These are phyloP conservation scores for Cordyceps cicadae DNA, from an alignment of 2,329 filamentous ascomycete species.

Conservation along the genomic window DNA sequence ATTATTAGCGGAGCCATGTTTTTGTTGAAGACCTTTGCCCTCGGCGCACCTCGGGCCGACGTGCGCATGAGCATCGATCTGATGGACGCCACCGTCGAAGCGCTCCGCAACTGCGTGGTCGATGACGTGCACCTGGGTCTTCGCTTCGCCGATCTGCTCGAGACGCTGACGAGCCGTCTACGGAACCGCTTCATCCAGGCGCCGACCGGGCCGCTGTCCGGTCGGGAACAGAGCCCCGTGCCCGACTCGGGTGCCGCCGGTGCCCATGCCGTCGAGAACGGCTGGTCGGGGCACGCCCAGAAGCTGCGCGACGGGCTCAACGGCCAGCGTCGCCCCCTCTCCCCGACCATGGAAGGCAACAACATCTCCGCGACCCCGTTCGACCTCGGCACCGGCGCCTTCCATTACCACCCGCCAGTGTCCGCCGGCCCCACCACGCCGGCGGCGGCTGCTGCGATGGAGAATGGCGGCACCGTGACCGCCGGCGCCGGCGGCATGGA, in stretches of 20 bases:
- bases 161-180: slow-evolving; percentile 66
- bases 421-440: slow-evolving; percentile 45
- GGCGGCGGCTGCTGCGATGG: slow-evolving; percentile 28
- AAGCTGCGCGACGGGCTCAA: slow-evolving; percentile 33
- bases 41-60: slow-evolving; percentile 71
- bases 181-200: slow-evolving; percentile 66
- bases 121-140: slow-evolving; percentile 83
- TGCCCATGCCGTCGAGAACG: slow-evolving; percentile 13
- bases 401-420: slow-evolving; percentile 43
- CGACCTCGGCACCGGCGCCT: slow-evolving; percentile 46
- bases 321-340: slow-evolving; percentile 27
- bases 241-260: slow-evolving; percentile 23
- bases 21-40: slow-evolving; percentile 72
- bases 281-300: slow-evolving; percentile 29
- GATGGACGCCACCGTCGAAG: slow-evolving; percentile 66
- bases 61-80: slow-evolving; percentile 66
- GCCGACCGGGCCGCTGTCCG: slow-evolving; percentile 38
- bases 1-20: slow-evolving; percentile 84
- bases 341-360: slow-evolving; percentile 30
- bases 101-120: slow-evolving; percentile 68
- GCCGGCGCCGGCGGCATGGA: slow-evolving; percentile 21
- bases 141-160: slow-evolving; percentile 73
- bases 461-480: slow-evolving; percentile 15
- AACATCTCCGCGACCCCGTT: slow-evolving; percentile 57
- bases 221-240: slow-evolving; percentile 34